Evolutionary conservation across 2,329 filamentous ascomycete genomes (phyloP).

Genomic region (Tolypocladium ophioglossoides): DNA sequence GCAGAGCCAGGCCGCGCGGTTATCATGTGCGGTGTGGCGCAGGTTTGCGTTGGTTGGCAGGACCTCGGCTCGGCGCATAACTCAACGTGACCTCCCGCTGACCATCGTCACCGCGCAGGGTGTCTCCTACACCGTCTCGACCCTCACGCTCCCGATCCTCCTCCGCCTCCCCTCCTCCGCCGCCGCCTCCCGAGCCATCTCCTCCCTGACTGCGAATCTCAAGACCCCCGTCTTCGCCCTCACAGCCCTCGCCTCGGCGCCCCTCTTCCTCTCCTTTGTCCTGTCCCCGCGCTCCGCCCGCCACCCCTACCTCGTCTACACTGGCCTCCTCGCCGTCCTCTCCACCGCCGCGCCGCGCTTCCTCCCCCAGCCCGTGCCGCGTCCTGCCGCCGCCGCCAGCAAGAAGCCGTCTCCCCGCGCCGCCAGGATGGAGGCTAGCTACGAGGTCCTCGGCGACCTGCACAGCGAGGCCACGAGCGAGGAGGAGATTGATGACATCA

Average conservation of each 20-base stretch:
- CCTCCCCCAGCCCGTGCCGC: conserved; percentile 25
- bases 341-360: conserved; percentile 44
- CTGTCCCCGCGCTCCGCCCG: conserved; percentile 64
- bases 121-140: conserved; percentile 74
- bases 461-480: conserved; percentile 37
- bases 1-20: not conserved
- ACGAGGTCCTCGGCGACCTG: conserved; percentile 54
- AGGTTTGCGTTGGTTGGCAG: not conserved
- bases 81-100: not conserved
- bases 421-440: conserved; percentile 56
- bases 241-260: conserved; percentile 55
- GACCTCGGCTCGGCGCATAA: not conserved
- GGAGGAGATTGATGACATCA: conserved; percentile 42
- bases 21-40: not conserved
- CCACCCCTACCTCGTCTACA: conserved; percentile 89
- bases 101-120: conserved; percentile 44
- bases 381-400: conserved; percentile 12
- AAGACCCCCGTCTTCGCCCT: conserved; percentile 57
- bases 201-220: conserved; percentile 52
- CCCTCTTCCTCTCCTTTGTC: conserved; percentile 67
- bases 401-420: conserved; percentile 20
- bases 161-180: conserved; percentile 69
- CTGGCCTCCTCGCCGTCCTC: conserved; percentile 55
- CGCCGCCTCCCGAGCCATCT: conserved; percentile 59
- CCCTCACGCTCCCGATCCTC: conserved; percentile 68